Conservation (phyloP, 805 yeast species). For the Saccharomycopsis javanensis region DNA sequence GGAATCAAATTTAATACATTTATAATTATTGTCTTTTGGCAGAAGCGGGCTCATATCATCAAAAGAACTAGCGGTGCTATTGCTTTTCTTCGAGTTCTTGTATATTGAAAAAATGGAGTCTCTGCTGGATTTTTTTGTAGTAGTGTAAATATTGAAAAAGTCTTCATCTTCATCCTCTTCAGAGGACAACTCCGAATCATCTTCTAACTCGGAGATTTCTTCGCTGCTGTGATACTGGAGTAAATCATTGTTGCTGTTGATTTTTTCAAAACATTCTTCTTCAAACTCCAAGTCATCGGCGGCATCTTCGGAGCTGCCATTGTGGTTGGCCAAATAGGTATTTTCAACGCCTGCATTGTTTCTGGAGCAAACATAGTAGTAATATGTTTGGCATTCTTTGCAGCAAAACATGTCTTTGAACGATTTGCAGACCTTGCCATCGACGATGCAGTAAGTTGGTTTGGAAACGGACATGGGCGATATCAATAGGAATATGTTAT, state of each 20-base stretch:
- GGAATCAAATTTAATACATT: constrained; percentile 11
- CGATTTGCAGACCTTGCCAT: constrained; percentile 15
- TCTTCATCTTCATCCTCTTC: constrained; percentile 14
- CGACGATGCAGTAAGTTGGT: constrained; percentile 16
- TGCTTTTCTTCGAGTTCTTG: background rate
- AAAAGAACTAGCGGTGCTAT: constrained; percentile 7
- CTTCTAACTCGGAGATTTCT: background rate
- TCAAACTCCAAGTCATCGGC: constrained; percentile 2
- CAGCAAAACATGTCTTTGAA: constrained; percentile 15
- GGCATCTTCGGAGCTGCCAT: background rate
- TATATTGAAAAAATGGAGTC: background rate
- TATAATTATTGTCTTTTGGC: constrained; percentile 4
- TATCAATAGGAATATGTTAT: no score
- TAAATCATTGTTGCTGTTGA: background rate
- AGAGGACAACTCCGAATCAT: constrained; percentile 13
- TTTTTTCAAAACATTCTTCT: background rate
- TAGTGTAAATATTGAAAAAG: background rate
- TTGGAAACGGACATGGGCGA: no score
- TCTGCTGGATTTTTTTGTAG: background rate
- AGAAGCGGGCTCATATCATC: constrained; percentile 12
- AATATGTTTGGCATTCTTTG: constrained; percentile 16
- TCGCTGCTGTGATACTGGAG: constrained; percentile 1
- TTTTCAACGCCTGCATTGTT: background rate
- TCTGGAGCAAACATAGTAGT: constrained; percentile 9
- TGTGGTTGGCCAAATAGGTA: background rate